phyloP scores from a whole-genome alignment of 495 filamentous ascomycete species.

The Podospora pseudoanserina region DNA sequence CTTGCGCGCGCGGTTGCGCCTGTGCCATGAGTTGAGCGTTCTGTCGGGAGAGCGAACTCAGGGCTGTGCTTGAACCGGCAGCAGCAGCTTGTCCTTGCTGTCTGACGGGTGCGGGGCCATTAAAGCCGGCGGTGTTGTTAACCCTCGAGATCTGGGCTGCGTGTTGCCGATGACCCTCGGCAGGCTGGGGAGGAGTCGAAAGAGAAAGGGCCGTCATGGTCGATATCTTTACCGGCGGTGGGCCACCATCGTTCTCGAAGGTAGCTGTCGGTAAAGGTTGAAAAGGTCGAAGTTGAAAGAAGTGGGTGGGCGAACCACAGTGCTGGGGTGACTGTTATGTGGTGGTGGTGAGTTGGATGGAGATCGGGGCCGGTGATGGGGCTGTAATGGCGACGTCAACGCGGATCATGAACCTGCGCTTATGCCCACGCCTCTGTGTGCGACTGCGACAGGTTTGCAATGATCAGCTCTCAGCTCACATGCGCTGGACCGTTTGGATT shows the following conservation, averaged over 20 bases:
- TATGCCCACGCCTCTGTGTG: not conserved
- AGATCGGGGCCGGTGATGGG: not conserved
- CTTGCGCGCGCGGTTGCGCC: not conserved
- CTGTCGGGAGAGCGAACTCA: not conserved
- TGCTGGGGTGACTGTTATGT: not conserved
- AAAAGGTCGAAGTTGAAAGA: not conserved
- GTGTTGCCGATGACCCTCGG: conserved; percentile 21
- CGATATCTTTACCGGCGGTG: conserved; percentile 11
- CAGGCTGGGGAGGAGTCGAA: conserved; percentile 16
- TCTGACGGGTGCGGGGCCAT: conserved; percentile 20
- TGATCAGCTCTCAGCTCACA: not conserved
- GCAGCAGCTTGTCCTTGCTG: not conserved
- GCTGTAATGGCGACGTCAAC: conserved; percentile 9
- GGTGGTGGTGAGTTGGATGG: not conserved
- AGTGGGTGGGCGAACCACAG: not conserved
- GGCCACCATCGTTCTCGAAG: conserved; percentile 20
- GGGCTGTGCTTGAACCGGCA: not conserved
- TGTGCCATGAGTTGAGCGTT: not conserved
- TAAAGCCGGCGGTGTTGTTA: conserved; percentile 9
- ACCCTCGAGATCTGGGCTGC: conserved; percentile 16
- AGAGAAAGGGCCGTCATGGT: conserved; percentile 35
- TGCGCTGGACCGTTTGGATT: not conserved
- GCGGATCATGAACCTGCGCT: conserved; percentile 2
- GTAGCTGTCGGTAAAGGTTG: not conserved
- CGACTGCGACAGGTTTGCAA: not conserved